A percentile compares a stretch with the other conserved stretches of the same genome.
Conservation (phyloP, 2,329 filamentous ascomycete species). For the Beauveria sp. region DNA sequence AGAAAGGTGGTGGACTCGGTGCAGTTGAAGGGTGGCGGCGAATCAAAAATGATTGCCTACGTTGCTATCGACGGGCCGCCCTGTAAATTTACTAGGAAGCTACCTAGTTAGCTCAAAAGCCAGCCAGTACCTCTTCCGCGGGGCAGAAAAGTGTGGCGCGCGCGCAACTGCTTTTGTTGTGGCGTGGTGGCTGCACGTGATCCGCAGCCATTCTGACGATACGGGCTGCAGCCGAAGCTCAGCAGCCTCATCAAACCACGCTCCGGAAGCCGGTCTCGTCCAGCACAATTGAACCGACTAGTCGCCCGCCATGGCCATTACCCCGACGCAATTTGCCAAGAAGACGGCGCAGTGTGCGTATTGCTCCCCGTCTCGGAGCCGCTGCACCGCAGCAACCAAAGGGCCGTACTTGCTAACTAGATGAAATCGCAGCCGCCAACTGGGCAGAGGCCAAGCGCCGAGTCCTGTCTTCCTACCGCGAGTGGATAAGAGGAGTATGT, state of each 20-base stretch:
- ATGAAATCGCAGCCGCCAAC: constrained; percentile 59
- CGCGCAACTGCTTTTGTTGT: not conserved
- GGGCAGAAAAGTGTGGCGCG: constrained; percentile 8
- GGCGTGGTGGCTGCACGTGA: constrained; percentile 8
- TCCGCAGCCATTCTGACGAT: constrained; percentile 4
- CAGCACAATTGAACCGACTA: constrained; percentile 22
- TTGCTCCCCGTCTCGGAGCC: not conserved
- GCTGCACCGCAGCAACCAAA: not conserved
- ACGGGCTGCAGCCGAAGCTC: constrained; percentile 5
- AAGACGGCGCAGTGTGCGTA: constrained; percentile 68
- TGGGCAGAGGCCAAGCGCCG: constrained; percentile 82
- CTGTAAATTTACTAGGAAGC: not conserved
- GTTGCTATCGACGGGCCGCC: not conserved
- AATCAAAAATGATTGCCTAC: not conserved
- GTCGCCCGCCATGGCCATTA: constrained; percentile 67
- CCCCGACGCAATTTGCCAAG: constrained; percentile 85
- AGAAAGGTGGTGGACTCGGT: not conserved
- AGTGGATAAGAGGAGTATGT: constrained; percentile 94
- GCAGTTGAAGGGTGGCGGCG: not conserved
- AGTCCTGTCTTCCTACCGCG: constrained; percentile 83
- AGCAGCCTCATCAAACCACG: constrained; percentile 10
- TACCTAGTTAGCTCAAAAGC: not conserved
- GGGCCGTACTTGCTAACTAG: not conserved
- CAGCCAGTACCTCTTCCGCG: not conserved
- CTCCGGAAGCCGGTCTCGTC: constrained; percentile 4